Conservation (phyloP, 2,329 filamentous ascomycete genomes). For the Magnaporthiopsis incrustans region DNA sequence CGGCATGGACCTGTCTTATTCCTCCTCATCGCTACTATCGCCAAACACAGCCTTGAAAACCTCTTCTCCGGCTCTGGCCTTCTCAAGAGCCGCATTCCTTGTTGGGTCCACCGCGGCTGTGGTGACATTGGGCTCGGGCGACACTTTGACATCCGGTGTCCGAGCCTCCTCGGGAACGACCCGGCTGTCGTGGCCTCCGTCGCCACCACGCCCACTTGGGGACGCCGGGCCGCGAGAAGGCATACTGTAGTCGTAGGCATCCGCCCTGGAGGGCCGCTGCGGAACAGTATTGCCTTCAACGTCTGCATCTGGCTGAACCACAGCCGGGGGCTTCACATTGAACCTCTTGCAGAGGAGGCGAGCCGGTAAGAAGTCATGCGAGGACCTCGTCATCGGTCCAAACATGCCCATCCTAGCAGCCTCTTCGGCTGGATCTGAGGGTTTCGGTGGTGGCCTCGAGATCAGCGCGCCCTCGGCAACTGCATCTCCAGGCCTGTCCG, state of each 20-base stretch:
- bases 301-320: slow-evolving; percentile 50
- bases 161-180: background rate
- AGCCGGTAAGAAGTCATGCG: slow-evolving; percentile 67
- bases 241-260: background rate
- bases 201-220: background rate
- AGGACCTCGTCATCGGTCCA: slow-evolving; percentile 72
- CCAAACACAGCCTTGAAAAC: slow-evolving; percentile 93
- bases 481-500: background rate
- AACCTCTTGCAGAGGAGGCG: slow-evolving; percentile 91
- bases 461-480: slow-evolving; percentile 27
- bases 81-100: slow-evolving; percentile 71
- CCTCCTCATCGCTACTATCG: slow-evolving; percentile 63
- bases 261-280: slow-evolving; percentile 9
- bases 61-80: slow-evolving; percentile 64
- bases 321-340: slow-evolving; percentile 69
- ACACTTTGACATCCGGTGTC: background rate
- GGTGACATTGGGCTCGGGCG: slow-evolving; percentile 7
- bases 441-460: slow-evolving; percentile 43
- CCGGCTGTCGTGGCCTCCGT: background rate
- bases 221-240: background rate
- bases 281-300: slow-evolving; percentile 12
- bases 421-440: slow-evolving; percentile 70
- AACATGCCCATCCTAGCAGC: slow-evolving; percentile 91
- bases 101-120: slow-evolving; percentile 54
- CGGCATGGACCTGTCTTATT: slow-evolving; percentile 1